phyloP scores from a whole-genome alignment of 495 filamentous ascomycete species.

The Penicillium verhagenii region DNA sequence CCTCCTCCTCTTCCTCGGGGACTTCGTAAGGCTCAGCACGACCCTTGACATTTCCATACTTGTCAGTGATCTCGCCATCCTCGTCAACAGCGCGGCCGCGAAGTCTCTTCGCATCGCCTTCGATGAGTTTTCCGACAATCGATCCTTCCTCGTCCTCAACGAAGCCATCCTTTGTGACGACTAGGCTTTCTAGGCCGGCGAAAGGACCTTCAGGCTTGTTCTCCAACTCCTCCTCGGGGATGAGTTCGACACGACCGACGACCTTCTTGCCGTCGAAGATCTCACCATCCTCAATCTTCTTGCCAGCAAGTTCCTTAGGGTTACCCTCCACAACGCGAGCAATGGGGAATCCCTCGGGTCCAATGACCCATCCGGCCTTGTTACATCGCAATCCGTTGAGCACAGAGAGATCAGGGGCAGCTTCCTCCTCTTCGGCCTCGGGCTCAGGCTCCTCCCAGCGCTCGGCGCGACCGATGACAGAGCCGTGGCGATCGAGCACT shows the following conservation, averaged over 20 bases:
- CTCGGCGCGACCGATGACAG: constrained; percentile 60
- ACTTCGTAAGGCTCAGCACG: constrained; percentile 69
- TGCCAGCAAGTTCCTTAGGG: constrained; percentile 64
- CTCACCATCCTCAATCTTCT: constrained; percentile 67
- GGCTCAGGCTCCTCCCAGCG: constrained; percentile 52
- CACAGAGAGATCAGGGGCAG: constrained; percentile 55
- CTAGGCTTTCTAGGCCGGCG: constrained; percentile 67
- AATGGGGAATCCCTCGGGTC: constrained; percentile 66
- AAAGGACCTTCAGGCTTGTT: constrained; percentile 71
- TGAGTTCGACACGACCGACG: constrained; percentile 71
- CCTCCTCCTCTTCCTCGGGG: constrained; percentile 53
- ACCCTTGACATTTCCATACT: constrained; percentile 75
- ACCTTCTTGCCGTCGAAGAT: constrained; percentile 73
- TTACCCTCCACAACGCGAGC: constrained; percentile 68
- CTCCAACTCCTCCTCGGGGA: constrained; percentile 70
- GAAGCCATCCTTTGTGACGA: constrained; percentile 67
- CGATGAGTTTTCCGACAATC: constrained; percentile 68
- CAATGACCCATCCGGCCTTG: constrained; percentile 77
- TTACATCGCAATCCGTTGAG: constrained; percentile 69
- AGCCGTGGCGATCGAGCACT: constrained; percentile 61
- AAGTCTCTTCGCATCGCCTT: constrained; percentile 73
- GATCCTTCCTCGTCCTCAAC: constrained; percentile 68
- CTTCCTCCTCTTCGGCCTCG: constrained; percentile 14
- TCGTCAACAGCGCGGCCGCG: constrained; percentile 75
- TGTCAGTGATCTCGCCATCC: constrained; percentile 82